Evolutionary conservation across 1,139 yeast genomes (phyloP).

Genomic region (Kodamaea sp.): DNA sequence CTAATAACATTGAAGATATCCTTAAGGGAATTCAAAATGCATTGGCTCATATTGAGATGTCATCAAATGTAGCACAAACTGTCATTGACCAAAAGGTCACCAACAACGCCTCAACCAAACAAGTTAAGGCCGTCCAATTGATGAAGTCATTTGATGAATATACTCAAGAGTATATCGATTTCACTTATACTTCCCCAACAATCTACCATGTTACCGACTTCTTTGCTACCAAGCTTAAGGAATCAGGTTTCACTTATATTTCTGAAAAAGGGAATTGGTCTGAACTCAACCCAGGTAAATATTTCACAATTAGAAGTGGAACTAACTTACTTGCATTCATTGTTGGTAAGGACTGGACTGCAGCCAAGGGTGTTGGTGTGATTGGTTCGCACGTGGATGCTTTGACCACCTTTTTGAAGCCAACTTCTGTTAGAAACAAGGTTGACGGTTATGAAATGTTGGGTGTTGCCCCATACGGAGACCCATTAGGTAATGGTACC

Average conservation of each 20-base stretch:
- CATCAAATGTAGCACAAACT: background rate
- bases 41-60: constrained; percentile 7
- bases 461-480: constrained; percentile 68
- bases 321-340: constrained; percentile 55
- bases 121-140: constrained; percentile 5
- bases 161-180: constrained; percentile 51
- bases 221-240: constrained; percentile 39
- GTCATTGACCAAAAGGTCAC: background rate
- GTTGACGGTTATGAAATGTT: constrained; percentile 59
- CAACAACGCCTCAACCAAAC: background rate
- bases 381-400: constrained; percentile 63
- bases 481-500: constrained; percentile 41
- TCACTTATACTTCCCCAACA: constrained; percentile 60
- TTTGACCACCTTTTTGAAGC: constrained; percentile 55
- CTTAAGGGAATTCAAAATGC: constrained; percentile 9
- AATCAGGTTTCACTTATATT: constrained; percentile 51
- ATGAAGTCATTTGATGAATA: constrained; percentile 25
- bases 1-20: constrained; percentile 8
- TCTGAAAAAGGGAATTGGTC: constrained; percentile 51
- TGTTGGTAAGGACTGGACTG: constrained; percentile 55
- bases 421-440: constrained; percentile 42
- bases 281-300: constrained; percentile 40
- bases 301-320: constrained; percentile 56
- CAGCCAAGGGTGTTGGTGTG: constrained; percentile 53
- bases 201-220: constrained; percentile 54